Evolutionary conservation across 2,329 filamentous ascomycete genomes (phyloP).

Genomic region (Xylaria sp.): DNA sequence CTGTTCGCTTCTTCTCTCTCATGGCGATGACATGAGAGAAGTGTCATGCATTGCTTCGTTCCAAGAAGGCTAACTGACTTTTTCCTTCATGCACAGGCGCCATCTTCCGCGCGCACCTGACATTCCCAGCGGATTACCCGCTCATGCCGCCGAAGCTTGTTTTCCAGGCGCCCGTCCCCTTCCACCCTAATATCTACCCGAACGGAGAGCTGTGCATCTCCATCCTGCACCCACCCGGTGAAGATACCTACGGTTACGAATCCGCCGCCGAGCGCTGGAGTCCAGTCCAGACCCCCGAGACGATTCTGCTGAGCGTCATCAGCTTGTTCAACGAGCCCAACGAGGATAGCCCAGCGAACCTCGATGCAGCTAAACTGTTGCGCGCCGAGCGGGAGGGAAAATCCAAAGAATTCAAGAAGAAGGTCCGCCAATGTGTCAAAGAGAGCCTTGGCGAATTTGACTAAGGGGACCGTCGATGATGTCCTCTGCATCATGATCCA

Average conservation of each 20-base stretch:
- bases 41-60: not conserved
- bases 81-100: constrained; percentile 58
- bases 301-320: constrained; percentile 86
- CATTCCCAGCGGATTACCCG: constrained; percentile 82
- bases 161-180: constrained; percentile 76
- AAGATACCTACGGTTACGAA: constrained; percentile 93
- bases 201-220: constrained; percentile 91
- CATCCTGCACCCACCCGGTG: constrained; percentile 90
- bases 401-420: constrained; percentile 68
- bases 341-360: constrained; percentile 90
- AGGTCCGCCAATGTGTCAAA: constrained; percentile 71
- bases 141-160: constrained; percentile 82
- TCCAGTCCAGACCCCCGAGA: constrained; percentile 91
- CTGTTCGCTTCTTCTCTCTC: too few species aligned
- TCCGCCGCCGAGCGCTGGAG: constrained; percentile 85
- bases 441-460: constrained; percentile 68
- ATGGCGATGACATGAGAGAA: too few species aligned
- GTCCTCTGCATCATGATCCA: constrained; percentile 23
- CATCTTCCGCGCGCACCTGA: constrained; percentile 81
- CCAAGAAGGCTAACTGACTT: not conserved
- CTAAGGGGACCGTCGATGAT: constrained; percentile 36
- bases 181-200: constrained; percentile 91
- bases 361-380: constrained; percentile 86
- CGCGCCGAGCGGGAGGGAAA: constrained; percentile 64
- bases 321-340: constrained; percentile 90